A percentile compares a stretch with the other conserved stretches of the same genome.
Evolutionary conservation across 1,284 basidiomycete species (phyloP).

Genomic region (Heimioporus retisporus): DNA sequence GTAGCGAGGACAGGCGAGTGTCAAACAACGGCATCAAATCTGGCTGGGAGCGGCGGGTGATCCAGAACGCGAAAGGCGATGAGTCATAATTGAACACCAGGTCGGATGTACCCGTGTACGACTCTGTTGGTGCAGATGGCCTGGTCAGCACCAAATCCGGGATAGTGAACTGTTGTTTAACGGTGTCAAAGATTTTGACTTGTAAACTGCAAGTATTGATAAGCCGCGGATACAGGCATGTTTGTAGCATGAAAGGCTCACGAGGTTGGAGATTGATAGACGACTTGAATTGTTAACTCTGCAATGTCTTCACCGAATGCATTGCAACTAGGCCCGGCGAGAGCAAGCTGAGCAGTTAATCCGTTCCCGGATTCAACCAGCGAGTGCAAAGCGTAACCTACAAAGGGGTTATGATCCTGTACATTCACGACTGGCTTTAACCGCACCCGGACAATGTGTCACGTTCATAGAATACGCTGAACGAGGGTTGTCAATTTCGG

Average conservation of each 20-base stretch:
- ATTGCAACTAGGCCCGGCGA: constrained; percentile 73
- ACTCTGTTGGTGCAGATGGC: constrained; percentile 48
- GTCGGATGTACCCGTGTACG: constrained; percentile 55
- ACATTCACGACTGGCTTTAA: neutral
- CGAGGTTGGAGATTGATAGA: constrained; percentile 71
- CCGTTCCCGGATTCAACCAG: constrained; percentile 59
- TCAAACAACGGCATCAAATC: constrained; percentile 74
- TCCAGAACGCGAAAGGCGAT: constrained; percentile 82
- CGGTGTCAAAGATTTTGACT: constrained; percentile 77
- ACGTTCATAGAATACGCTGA: constrained; percentile 33
- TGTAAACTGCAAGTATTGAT: neutral
- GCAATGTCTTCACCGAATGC: constrained; percentile 76
- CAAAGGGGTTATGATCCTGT: neutral
- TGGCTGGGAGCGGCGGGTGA: constrained; percentile 69
- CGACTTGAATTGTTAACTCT: constrained; percentile 71
- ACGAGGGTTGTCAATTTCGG: neutral
- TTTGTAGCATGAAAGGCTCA: constrained; percentile 30
- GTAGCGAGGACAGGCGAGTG: constrained; percentile 67
- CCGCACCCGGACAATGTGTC: constrained; percentile 34
- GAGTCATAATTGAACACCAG: constrained; percentile 73
- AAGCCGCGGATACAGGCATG: neutral
- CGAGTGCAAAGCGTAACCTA: constrained; percentile 63
- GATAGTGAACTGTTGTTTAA: constrained; percentile 73
- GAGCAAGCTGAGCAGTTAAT: constrained; percentile 64
- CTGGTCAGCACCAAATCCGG: constrained; percentile 65